Conservation (phyloP, 306 rosid species). For the Canavalia gladiata region DNA sequence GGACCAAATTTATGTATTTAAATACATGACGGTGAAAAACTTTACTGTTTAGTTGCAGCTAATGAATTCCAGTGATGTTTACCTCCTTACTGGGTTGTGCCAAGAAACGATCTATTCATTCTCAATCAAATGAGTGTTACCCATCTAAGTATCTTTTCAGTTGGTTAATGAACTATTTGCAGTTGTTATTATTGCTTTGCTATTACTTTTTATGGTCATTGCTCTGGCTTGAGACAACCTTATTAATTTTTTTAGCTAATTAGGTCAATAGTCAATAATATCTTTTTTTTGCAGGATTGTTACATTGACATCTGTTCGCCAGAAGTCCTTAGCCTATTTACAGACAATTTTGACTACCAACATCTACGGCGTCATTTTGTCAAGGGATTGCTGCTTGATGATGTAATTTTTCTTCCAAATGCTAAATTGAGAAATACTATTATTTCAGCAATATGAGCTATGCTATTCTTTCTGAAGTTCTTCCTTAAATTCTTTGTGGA, state of each 20-base stretch:
- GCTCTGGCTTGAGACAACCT: conserved; percentile 20
- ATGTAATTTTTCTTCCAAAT: conserved; percentile 61
- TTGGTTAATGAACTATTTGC: conserved; percentile 14
- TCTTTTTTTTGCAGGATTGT: conserved; percentile 85
- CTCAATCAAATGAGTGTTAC: conserved; percentile 21
- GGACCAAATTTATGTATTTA: not conserved
- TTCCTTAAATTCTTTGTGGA: conserved; percentile 34
- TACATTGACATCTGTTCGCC: conserved; percentile 93
- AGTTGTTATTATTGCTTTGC: conserved; percentile 17
- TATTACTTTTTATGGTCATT: conserved; percentile 15
- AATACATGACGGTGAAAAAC: not conserved
- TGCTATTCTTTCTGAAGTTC: conserved; percentile 37
- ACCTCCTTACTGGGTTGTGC: conserved; percentile 32
- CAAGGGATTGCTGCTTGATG: conserved; percentile 96
- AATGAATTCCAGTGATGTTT: conserved; percentile 20
- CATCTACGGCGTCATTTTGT: conserved; percentile 98
- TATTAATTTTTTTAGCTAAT: conserved; percentile 21
- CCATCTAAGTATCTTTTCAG: not conserved
- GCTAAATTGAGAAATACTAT: conserved; percentile 36
- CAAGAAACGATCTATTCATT: conserved; percentile 28
- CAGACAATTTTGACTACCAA: conserved; percentile 98
- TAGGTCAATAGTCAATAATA: conserved; percentile 20
- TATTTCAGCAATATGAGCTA: conserved; percentile 26
- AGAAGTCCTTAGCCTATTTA: conserved; percentile 96
- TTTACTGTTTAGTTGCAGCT: conserved; percentile 25